Evolutionary conservation across 805 yeast species (phyloP).

Genomic region (Barnettozyma californica): DNA sequence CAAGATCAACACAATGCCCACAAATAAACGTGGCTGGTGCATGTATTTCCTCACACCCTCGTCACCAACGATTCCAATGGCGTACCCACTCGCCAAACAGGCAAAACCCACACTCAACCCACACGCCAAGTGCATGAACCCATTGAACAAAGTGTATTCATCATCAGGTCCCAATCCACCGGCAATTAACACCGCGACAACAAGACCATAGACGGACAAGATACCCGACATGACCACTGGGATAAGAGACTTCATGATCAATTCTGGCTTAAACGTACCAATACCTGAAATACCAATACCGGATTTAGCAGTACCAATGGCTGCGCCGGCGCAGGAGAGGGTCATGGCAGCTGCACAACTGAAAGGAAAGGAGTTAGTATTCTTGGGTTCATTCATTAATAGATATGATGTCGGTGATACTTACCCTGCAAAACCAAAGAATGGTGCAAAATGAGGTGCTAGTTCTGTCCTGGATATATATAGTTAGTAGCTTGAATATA

Average conservation of each 20-base stretch:
- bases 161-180: constrained; percentile 78
- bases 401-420: constrained; percentile 4
- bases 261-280: constrained; percentile 95
- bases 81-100: constrained; percentile 93
- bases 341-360: constrained; percentile 87
- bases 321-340: constrained; percentile 94
- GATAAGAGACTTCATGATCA: constrained; percentile 90
- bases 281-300: constrained; percentile 98
- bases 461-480: constrained; percentile 43
- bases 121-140: constrained; percentile 97
- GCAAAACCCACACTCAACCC: constrained; percentile 96
- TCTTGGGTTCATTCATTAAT: not conserved
- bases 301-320: constrained; percentile 96
- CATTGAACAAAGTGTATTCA: constrained; percentile 83
- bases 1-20: constrained; percentile 82
- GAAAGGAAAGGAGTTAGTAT: not conserved
- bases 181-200: constrained; percentile 92
- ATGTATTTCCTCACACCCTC: constrained; percentile 85
- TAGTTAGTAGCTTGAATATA: not conserved
- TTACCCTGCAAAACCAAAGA: constrained; percentile 92
- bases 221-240: constrained; percentile 99
- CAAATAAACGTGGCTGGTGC: constrained; percentile 85
- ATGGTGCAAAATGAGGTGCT: constrained; percentile 92
- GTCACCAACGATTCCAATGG: constrained; percentile 92
- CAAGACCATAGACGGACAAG: constrained; percentile 92